These are phyloP conservation scores for Aureobasidium melanogenum DNA, from an alignment of 2,329 filamentous ascomycete species.

Conservation along the genomic window DNA sequence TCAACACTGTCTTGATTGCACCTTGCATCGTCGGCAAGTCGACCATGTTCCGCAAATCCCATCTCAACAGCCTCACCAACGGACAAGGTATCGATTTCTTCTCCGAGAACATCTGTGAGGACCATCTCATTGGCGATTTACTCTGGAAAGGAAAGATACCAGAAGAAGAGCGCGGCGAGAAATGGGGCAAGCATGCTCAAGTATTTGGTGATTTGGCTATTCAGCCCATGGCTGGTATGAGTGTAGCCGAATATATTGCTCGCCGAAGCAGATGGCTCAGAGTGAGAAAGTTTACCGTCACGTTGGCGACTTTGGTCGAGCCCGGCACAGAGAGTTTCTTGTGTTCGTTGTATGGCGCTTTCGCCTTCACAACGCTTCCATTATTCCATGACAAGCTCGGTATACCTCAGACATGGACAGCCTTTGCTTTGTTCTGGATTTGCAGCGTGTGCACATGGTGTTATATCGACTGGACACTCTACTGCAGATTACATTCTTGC, in stretches of 20 bases:
- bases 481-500: conserved; percentile 64
- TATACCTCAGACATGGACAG: conserved; percentile 57
- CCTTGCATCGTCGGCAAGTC: conserved; percentile 95
- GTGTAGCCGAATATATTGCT: conserved; percentile 65
- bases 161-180: conserved; percentile 27
- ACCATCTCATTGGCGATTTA: conserved; percentile 88
- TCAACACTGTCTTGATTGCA: conserved; percentile 84
- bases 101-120: conserved; percentile 93
- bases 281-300: conserved; percentile 89
- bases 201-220: conserved; percentile 79
- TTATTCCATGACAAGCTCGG: conserved; percentile 47
- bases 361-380: conserved; percentile 65
- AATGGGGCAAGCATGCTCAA: conserved; percentile 69
- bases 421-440: conserved; percentile 59
- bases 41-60: conserved; percentile 94
- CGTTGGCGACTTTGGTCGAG: conserved; percentile 80
- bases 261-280: conserved; percentile 83
- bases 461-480: conserved; percentile 63
- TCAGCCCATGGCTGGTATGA: conserved; percentile 80
- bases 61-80: conserved; percentile 65
- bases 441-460: conserved; percentile 62
- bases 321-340: conserved; percentile 84
- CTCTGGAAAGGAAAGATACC: conserved; percentile 64
- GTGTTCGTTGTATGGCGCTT: conserved; percentile 73
- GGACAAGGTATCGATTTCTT: conserved; percentile 80